Evolutionary conservation across 805 yeast species (phyloP), one percentile per base, ranked within the genome.

Genomic region (Ogataea populi-albae): DNA sequence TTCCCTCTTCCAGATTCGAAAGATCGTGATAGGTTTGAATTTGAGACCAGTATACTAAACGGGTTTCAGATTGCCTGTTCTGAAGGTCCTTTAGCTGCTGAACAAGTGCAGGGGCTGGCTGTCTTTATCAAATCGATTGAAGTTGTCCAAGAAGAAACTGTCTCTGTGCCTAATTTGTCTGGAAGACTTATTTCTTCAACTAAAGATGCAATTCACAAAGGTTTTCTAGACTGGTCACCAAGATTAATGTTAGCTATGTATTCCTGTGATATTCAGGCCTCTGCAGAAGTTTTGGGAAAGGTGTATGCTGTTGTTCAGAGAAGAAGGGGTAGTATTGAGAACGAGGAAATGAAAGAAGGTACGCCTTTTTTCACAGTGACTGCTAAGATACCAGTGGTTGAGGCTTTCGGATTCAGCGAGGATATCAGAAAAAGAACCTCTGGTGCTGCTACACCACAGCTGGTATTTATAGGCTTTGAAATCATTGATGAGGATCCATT

Each of bases 301-400:
- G 98, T 93, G 0, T 93, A 93, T 55, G 93, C 88, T 0, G 98
- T 91, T 14, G 86, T 93, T 17, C 96, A 94, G 46, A 78, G 78
- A 51, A 73, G 96, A 52, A 81, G 85, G 25, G 99, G 99, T 19
- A 65, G 75, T 34, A 85, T 93, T 37, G 73, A 82, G 2, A 76
- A 88, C 4, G 99, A 93, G 61, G 98, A 93, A 57, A 79, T 93
- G 86, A 89, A 93, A 54, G 98, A 93, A 57, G 99, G 99, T 7
- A 93, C 98, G 0, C 96, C 98, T 15, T 88, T 91, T 51, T 93
- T 93, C 69, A 85, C 85, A 19, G 77, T 93, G 38, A 78, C 73
- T 14, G 95, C 98, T 0, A 66, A 77, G 35, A 69, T 93, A 17
- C 98, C 99, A 0, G 97, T 93, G 17, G 83, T 86, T 6, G 97